Evolutionary conservation across 2,329 filamentous ascomycete genomes (phyloP).

Genomic region (Orbilia ellipsospora): DNA sequence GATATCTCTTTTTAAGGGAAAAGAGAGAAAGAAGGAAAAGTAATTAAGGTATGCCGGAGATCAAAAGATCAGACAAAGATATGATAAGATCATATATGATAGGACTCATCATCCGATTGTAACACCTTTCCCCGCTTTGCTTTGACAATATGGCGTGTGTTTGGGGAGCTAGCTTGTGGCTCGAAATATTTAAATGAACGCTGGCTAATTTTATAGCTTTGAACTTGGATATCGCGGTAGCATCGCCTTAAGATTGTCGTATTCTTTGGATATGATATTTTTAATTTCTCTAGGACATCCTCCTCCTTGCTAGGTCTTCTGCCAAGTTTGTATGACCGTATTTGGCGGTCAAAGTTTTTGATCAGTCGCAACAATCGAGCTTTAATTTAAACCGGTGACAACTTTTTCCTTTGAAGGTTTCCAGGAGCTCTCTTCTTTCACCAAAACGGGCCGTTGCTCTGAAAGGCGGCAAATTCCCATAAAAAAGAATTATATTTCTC

Average conservation of each 20-base stretch:
- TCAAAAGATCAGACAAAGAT: constrained; percentile 41
- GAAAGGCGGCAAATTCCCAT: constrained; percentile 28
- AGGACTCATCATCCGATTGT: constrained; percentile 32
- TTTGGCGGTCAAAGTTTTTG: no score
- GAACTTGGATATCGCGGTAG: constrained; percentile 2
- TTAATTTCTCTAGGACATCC: constrained; percentile 28
- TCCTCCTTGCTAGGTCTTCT: constrained; percentile 29
- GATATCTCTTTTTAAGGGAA: neutral
- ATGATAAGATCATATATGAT: constrained; percentile 30
- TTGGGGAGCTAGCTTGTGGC: neutral
- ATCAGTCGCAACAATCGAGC: no score
- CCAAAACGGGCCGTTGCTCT: constrained; percentile 51
- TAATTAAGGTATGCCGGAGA: constrained; percentile 8
- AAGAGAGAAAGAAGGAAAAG: constrained; percentile 17
- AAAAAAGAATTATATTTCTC: constrained; percentile 55
- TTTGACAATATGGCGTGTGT: neutral
- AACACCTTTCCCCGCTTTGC: constrained; percentile 26
- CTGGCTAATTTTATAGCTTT: no score
- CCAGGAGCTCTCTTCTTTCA: constrained; percentile 43
- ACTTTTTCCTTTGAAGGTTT: constrained; percentile 39
- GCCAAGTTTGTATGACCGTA: constrained; percentile 35
- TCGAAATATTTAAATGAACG: neutral
- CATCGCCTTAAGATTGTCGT: constrained; percentile 30
- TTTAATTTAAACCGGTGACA: constrained; percentile 21
- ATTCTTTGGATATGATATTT: constrained; percentile 7